These are phyloP conservation scores for Dendrobium nobile DNA, from an alignment of 106 monocot genomes.

Conservation along the genomic window DNA sequence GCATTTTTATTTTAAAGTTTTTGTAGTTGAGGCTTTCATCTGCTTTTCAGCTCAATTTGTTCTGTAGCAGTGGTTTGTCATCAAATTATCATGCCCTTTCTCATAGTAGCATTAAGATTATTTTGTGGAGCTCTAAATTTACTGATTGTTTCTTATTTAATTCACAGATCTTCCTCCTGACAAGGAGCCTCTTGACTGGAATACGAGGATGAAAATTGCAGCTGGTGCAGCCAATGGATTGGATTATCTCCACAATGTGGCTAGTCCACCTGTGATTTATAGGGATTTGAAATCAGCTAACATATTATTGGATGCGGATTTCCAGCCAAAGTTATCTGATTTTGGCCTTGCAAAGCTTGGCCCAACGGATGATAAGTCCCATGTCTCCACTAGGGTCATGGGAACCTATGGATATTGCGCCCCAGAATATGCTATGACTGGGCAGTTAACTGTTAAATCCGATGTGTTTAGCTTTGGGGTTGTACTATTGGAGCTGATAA, in stretches of 20 bases:
- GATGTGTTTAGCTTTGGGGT: slow-evolving; percentile 76
- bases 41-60: too few species aligned
- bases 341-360: slow-evolving; percentile 77
- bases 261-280: slow-evolving; percentile 59
- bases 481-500: slow-evolving; percentile 62
- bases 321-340: slow-evolving; percentile 67
- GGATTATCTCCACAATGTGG: slow-evolving; percentile 62
- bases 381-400: slow-evolving; percentile 72
- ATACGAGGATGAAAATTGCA: slow-evolving; percentile 70
- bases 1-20: too few species aligned
- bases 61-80: too few species aligned
- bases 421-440: slow-evolving; percentile 75
- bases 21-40: too few species aligned
- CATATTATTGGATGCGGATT: slow-evolving; percentile 45
- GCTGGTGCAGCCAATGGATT: slow-evolving; percentile 61
- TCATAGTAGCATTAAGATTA: neutral
- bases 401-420: slow-evolving; percentile 75
- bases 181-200: slow-evolving; percentile 58
- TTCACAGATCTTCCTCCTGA: slow-evolving; percentile 49
- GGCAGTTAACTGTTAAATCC: slow-evolving; percentile 56
- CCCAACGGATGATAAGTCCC: slow-evolving; percentile 59
- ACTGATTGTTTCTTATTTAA: neutral
- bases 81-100: too few species aligned
- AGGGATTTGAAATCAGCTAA: slow-evolving; percentile 63
- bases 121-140: neutral